Evolutionary conservation across 2,329 filamentous ascomycete species (phyloP).

Genomic region (Acrocalymma vagum): DNA sequence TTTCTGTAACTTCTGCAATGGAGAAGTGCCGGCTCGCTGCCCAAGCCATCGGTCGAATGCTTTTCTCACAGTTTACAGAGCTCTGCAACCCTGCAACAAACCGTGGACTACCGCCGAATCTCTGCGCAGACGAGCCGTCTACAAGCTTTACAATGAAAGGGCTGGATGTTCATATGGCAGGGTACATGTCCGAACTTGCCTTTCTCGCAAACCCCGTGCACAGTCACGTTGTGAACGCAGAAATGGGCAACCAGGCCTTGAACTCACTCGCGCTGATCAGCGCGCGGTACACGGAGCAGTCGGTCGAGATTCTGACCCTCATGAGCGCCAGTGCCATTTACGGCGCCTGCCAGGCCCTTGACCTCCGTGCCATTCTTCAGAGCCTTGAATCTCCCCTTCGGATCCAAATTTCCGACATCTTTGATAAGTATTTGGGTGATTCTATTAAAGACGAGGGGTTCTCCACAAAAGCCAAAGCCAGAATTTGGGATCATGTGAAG

Average conservation of each 20-base stretch:
- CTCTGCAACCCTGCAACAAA: constrained; percentile 69
- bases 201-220: constrained; percentile 70
- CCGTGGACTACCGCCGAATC: constrained; percentile 69
- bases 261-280: constrained; percentile 72
- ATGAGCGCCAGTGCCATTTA: constrained; percentile 65
- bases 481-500: constrained; percentile 3
- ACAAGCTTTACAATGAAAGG: constrained; percentile 69
- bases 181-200: constrained; percentile 69
- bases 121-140: constrained; percentile 66
- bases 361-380: constrained; percentile 51
- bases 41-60: constrained; percentile 67
- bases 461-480: background rate
- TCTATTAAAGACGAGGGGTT: no score
- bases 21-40: constrained; percentile 64
- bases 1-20: constrained; percentile 68
- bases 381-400: no score
- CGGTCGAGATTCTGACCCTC: constrained; percentile 64
- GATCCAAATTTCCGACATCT: no score
- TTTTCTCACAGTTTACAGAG: constrained; percentile 70
- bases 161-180: constrained; percentile 71
- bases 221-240: constrained; percentile 69
- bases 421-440: no score
- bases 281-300: constrained; percentile 64
- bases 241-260: constrained; percentile 73
- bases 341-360: constrained; percentile 66